These are phyloP conservation scores for Clarireedia paspali DNA, from an alignment of 2,329 filamentous ascomycete species.

Conservation along the genomic window DNA sequence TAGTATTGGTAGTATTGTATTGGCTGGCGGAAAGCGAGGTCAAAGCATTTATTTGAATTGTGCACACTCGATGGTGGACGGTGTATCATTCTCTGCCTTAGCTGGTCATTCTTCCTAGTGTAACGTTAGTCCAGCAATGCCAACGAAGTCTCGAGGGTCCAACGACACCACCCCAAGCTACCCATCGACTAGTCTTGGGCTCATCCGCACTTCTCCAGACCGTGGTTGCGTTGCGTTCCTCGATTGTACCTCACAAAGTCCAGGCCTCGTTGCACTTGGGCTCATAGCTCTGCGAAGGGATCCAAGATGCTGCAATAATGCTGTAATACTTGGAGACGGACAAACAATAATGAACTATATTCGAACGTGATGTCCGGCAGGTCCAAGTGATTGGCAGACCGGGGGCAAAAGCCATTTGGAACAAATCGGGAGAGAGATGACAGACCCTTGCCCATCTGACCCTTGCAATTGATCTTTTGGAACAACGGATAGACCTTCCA, in stretches of 20 bases:
- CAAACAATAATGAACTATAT: neutral
- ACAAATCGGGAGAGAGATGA: constrained; percentile 6
- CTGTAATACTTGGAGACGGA: too few relatives aligned
- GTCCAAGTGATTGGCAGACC: constrained; percentile 1
- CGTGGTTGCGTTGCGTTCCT: neutral
- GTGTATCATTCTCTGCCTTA: neutral
- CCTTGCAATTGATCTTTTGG: neutral
- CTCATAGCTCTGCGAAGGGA: too few relatives aligned
- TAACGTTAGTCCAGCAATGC: constrained; percentile 1
- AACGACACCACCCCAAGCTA: too few relatives aligned
- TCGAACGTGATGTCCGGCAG: neutral
- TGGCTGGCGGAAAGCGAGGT: neutral
- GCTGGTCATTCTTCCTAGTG: neutral
- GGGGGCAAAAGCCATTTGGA: neutral
- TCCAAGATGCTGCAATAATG: too few relatives aligned
- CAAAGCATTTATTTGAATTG: neutral
- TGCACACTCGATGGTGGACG: neutral
- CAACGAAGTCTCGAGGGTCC: constrained; percentile 3
- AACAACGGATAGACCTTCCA: constrained; percentile 2
- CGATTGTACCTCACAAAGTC: too few relatives aligned
- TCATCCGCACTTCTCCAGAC: neutral
- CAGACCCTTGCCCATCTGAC: neutral
- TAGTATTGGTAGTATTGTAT: neutral
- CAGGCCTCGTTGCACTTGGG: too few relatives aligned
- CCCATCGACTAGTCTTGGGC: too few relatives aligned